Base-by-base conservation (phyloP, 352 stramenopile species). In the Phytophthora podocarpi region DNA sequence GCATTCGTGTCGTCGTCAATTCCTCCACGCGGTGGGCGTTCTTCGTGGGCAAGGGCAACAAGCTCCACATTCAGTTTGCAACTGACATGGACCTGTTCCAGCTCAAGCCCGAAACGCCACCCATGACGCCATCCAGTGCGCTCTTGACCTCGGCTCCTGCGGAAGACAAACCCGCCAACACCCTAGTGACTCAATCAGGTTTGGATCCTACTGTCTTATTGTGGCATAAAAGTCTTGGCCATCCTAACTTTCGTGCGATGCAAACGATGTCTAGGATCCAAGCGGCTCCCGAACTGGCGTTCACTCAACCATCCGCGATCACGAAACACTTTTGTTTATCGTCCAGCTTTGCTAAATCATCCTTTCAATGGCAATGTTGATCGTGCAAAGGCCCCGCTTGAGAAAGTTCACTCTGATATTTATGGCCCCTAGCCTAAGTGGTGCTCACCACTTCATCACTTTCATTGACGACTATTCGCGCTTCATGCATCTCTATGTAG, bases 161-260 rank as follows among this genome's bases (percentile, higher is more conserved):
- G n/a, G n/a, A n/a, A n/a, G n/a, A n/a, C n/a, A n/a, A n/a, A 26
- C 21, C 40, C 31, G 15, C 52, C 30, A 47, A 46, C 5, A 31
- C 53, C 41, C 23, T 61, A 5, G 53, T 47, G 41, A 16, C 31
- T 26, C 23, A 48, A 47, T 5, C 32, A 61, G 41, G 40, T 59
- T 47, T 61, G 53, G 41, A 53, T 10, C 23, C 42, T 15, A 30
- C 3, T 60, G 39, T 30, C 2, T 52, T 60, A 30, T 13, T 52
- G 15, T 52, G 51, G 20, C 30, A 60, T 10, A 46, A 60, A 52
- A 15, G 31, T 39, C 28, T 60, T 9, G 20, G 51, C 18, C 51
- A 60, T 46, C 27, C 30, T 60, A 60, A 46, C 39, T 60, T 60
- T 26, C 21, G 39, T 59, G 18, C 35, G 37, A 49, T 53, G 46